A percentile compares a stretch with the other conserved stretches of the same genome.
Evolutionary conservation across 495 filamentous ascomycete genomes (phyloP).

Genomic region (Lasiosphaeria ovina): DNA sequence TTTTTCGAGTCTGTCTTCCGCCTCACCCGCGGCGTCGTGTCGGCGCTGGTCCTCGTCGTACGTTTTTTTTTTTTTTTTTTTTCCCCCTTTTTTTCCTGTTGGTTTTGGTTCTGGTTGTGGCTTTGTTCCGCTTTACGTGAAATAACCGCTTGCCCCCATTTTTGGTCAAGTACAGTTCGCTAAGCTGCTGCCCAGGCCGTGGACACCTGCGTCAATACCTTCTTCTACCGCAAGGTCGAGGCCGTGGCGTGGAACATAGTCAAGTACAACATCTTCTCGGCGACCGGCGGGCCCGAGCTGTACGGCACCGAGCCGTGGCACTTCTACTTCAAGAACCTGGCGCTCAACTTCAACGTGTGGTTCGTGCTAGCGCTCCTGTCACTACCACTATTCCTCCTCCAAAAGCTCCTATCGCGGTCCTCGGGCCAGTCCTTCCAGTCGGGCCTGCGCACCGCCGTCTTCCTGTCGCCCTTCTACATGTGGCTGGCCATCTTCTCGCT

Average conservation of each 20-base stretch:
- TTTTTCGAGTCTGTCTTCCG: slow-evolving; percentile 55
- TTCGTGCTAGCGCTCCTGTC: slow-evolving; percentile 78
- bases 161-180: slow-evolving; percentile 9
- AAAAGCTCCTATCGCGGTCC: slow-evolving; percentile 46
- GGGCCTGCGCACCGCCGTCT: slow-evolving; percentile 67
- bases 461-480: slow-evolving; percentile 83
- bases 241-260: slow-evolving; percentile 90
- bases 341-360: slow-evolving; percentile 95
- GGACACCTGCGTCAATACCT: slow-evolving; percentile 67
- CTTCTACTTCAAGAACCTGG: slow-evolving; percentile 90
- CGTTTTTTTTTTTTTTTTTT: slow-evolving; percentile 28
- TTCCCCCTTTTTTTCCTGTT: too few relatives aligned
- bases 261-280: slow-evolving; percentile 89
- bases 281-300: slow-evolving; percentile 78
- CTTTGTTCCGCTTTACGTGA: too few relatives aligned
- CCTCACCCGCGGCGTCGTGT: slow-evolving; percentile 63
- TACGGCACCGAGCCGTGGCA: slow-evolving; percentile 97
- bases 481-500: slow-evolving; percentile 90
- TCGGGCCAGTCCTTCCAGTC: slow-evolving; percentile 41
- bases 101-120: too few relatives aligned
- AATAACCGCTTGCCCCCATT: too few relatives aligned
- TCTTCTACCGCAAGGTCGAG: slow-evolving; percentile 76
- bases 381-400: slow-evolving; percentile 56
- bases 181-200: slow-evolving; percentile 30
- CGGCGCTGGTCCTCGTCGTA: slow-evolving; percentile 69